Evolutionary conservation across 2,329 filamentous ascomycete genomes (phyloP).

Genomic region (Exophiala phaeomuriformis): DNA sequence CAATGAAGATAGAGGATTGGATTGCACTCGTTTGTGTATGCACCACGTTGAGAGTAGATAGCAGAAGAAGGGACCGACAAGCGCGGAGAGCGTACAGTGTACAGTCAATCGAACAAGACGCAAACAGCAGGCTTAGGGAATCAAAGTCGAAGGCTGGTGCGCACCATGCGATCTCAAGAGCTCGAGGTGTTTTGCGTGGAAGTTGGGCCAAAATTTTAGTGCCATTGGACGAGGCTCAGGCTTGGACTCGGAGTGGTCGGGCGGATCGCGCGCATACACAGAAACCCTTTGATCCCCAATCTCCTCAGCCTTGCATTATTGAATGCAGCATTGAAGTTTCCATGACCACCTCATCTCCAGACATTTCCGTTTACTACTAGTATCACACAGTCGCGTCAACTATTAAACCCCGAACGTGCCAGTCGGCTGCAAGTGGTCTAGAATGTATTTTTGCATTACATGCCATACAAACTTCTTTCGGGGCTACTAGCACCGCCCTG

Average conservation of each 20-base stretch:
- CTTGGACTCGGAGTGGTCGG: neutral
- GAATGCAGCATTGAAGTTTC: too few relatives aligned
- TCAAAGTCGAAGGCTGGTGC: neutral
- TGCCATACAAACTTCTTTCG: neutral
- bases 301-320: too few relatives aligned
- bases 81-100: neutral
- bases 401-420: too few relatives aligned
- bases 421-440: too few relatives aligned
- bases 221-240: neutral
- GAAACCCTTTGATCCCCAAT: too few relatives aligned
- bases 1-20: too few relatives aligned
- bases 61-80: neutral
- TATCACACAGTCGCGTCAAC: too few relatives aligned
- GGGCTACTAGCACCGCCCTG: neutral
- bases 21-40: too few relatives aligned
- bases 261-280: too few relatives aligned
- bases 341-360: too few relatives aligned
- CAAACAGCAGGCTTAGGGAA: neutral
- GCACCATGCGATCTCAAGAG: neutral
- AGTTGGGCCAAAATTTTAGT: conserved; percentile 5
- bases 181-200: neutral
- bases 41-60: too few relatives aligned
- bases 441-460: neutral
- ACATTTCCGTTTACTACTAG: too few relatives aligned
- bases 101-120: neutral